Evolutionary conservation across 352 stramenopile genomes (phyloP), one percentile per base, ranked within the genome.

Genomic region (Globisporangium cystogenes): DNA sequence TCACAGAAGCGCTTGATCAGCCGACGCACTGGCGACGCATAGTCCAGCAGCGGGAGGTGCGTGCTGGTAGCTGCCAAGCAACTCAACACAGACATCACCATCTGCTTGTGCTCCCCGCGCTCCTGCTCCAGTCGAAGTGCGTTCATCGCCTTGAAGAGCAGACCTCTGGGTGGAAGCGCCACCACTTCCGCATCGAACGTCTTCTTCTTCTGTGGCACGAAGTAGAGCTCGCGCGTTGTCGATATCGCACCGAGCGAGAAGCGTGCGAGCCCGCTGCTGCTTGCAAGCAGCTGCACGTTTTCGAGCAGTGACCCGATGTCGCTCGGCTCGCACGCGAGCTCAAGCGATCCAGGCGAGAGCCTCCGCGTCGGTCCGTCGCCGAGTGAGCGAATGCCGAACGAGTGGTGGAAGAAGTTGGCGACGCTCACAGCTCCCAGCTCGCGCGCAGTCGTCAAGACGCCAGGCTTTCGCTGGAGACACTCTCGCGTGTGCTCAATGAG

Each of bases 131-230:
- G 53, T 7, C 57, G 62, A 15, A 82, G 49, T 46, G 62, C 65
- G 16, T 76, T 49, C 23, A 82, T 54, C 18, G 45, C 44, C 53
- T 77, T 78, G 12, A 50, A 40, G 24, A 80, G 41, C 39, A 77
- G 53, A 1, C 47, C 54, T 14, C 46, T 68, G 7, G 54, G 24
- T 12, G 72, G 59, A 23, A 83, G 60, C 45, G 67, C 44, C 2
- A 57, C 50, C 18, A 83, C 35, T 18, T 83, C 72, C 7, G 55
- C 60, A n/a, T 83, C 65, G 6, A 83, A 72, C 27, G 51, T 61
- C 58, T 76, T 73, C 49, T 83, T 83, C 54, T 74, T 80, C 24
- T 78, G 70, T 4, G 56, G 49, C 21, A 80, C 62, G 36, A 72
- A 70, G 52, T 78, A 72, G 8, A 53, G 14, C 18, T 74, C 60